A percentile compares a stretch with the other conserved stretches of the same genome.
phyloP scores from a whole-genome alignment of 2,329 filamentous ascomycete genomes.

The Neophaeococcomyces mojaviensis region DNA sequence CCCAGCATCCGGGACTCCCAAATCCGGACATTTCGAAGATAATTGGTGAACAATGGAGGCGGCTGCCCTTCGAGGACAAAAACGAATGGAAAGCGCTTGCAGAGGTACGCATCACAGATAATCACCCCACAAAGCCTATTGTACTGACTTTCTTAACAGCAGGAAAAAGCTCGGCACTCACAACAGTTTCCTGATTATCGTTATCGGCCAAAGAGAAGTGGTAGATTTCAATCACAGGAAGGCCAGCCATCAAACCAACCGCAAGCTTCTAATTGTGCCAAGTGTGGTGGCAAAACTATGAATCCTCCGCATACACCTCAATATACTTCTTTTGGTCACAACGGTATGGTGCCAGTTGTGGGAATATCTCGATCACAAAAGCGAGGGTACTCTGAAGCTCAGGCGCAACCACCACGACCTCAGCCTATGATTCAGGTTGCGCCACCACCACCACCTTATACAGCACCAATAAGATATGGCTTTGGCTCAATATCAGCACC shows the following conservation, averaged over 20 bases:
- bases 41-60: constrained; percentile 86
- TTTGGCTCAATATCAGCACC: constrained; percentile 6
- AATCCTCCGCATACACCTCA: constrained; percentile 37
- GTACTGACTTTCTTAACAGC: constrained; percentile 36
- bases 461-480: not conserved
- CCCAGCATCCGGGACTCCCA: constrained; percentile 76
- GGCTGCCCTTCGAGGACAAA: constrained; percentile 66
- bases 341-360: not conserved
- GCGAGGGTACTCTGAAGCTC: constrained; percentile 8
- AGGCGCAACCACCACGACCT: constrained; percentile 11
- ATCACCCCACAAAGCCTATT: constrained; percentile 17
- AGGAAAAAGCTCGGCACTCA: constrained; percentile 85
- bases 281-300: constrained; percentile 40
- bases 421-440: constrained; percentile 7
- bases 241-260: not conserved
- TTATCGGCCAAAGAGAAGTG: constrained; percentile 70
- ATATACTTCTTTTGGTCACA: constrained; percentile 6
- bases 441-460: not conserved
- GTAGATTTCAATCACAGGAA: constrained; percentile 24
- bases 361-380: constrained; percentile 5
- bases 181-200: constrained; percentile 88
- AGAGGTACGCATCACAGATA: constrained; percentile 48
- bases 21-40: constrained; percentile 98
- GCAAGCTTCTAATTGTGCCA: constrained; percentile 13
- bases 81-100: constrained; percentile 82